phyloP scores from a whole-genome alignment of 306 rosid species.

The Canavalia gladiata region DNA sequence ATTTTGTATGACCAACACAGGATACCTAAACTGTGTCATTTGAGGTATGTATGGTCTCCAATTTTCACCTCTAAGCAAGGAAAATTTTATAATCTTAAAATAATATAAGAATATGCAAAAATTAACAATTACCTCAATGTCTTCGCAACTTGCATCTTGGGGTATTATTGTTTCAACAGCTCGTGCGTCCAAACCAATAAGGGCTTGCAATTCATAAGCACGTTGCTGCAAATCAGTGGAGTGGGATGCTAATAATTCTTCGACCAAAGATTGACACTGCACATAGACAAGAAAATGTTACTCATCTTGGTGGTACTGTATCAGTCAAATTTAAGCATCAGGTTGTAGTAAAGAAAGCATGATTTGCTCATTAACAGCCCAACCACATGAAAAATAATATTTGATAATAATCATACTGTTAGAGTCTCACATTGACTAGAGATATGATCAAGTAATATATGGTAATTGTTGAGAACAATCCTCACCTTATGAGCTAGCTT shows the following conservation, averaged over 20 bases:
- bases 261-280: conserved; percentile 88
- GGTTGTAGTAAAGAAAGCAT: background rate
- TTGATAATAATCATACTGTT: background rate
- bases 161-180: conserved; percentile 76
- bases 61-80: background rate
- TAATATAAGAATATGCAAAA: conserved; percentile 24
- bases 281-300: conserved; percentile 43
- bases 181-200: conserved; percentile 66
- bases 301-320: background rate
- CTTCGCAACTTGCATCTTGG: conserved; percentile 83
- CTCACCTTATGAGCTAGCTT: too few relatives aligned
- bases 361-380: conserved; percentile 4
- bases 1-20: background rate
- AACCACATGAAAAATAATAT: conserved; percentile 12
- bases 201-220: conserved; percentile 87
- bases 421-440: too few relatives aligned
- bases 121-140: conserved; percentile 69
- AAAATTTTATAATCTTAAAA: conserved; percentile 11
- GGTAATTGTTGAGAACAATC: too few relatives aligned
- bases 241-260: conserved; percentile 83
- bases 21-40: background rate
- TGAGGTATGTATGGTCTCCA: background rate
- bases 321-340: conserved; percentile 34
- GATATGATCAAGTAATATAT: too few relatives aligned
- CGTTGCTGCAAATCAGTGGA: conserved; percentile 94